A percentile compares a stretch with the other conserved stretches of the same genome.
phyloP scores from a whole-genome alignment of 1,284 basidiomycete species.

The Trichosporon sp. region DNA sequence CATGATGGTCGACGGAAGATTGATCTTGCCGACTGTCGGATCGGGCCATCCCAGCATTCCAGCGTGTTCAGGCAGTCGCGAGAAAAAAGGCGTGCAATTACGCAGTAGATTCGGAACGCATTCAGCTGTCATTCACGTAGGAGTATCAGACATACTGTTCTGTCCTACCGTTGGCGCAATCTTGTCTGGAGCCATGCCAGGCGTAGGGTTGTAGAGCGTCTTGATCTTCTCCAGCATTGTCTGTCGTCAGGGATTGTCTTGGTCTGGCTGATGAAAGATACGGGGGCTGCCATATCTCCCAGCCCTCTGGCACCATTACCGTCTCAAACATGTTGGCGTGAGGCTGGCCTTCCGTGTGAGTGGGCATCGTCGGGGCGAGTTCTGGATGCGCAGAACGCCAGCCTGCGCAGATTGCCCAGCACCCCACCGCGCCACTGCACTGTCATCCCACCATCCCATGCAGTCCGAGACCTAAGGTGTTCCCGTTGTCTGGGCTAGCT shows the following conservation, averaged over 20 bases:
- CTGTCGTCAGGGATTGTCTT: slow-evolving; percentile 55
- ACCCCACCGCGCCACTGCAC: neutral
- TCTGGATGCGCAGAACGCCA: neutral
- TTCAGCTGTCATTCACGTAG: neutral
- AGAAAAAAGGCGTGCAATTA: too few species aligned
- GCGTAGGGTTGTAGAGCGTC: slow-evolving; percentile 80
- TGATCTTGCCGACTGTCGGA: slow-evolving; percentile 78
- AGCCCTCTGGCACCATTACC: too few species aligned
- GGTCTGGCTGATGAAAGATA: neutral
- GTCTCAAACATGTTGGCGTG: neutral
- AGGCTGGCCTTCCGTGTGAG: neutral
- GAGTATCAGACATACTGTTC: slow-evolving; percentile 68
- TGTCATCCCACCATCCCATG: neutral
- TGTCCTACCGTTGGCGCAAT: slow-evolving; percentile 93
- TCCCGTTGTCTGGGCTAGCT: neutral
- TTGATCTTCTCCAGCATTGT: slow-evolving; percentile 90
- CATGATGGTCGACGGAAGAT: slow-evolving; percentile 82
- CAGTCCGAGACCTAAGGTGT: neutral
- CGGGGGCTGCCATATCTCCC: too few species aligned
- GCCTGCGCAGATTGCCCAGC: neutral
- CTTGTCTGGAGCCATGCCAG: slow-evolving; percentile 80
- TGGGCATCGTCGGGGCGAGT: neutral
- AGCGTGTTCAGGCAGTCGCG: neutral
- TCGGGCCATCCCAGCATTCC: neutral
- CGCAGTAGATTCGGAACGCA: neutral